Evolutionary conservation across 371 early-diverging fungal genomes (phyloP).

Genomic region (Batkoa obscura): DNA sequence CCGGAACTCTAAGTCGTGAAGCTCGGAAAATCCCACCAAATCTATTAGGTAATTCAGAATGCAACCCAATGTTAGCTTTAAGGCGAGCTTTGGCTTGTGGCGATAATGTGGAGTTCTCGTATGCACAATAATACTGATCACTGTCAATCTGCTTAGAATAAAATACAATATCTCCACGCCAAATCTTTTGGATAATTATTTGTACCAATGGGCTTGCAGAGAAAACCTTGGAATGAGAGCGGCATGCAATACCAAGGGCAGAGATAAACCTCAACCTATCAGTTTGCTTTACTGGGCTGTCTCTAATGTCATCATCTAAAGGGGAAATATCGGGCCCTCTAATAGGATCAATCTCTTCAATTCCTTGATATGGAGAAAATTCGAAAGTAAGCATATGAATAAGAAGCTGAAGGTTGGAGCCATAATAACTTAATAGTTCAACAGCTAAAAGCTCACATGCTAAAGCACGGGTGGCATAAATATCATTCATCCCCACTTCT

Average conservation of each 20-base stretch:
- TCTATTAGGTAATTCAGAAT: background rate
- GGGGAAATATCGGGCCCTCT: too few species aligned
- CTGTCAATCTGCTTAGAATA: constrained; percentile 2
- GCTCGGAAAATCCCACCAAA: constrained; percentile 5
- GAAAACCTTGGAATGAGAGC: background rate
- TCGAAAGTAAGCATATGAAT: constrained; percentile 2
- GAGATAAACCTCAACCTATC: background rate
- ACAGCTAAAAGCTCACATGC: constrained; percentile 1
- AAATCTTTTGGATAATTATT: background rate
- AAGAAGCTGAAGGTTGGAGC: background rate
- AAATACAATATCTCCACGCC: constrained; percentile 6
- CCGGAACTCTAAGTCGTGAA: constrained; percentile 3
- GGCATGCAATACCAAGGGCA: background rate
- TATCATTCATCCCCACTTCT: background rate
- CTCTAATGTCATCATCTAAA: background rate
- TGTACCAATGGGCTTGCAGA: constrained; percentile 1
- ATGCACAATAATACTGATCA: background rate
- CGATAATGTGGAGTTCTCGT: background rate
- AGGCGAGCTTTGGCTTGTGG: background rate
- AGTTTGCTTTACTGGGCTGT: background rate
- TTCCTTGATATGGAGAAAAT: constrained; percentile 4
- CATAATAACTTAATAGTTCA: background rate
- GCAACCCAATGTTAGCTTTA: background rate
- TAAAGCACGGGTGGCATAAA: background rate
- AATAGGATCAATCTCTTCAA: too few species aligned